These are phyloP conservation scores for Cynanchum wilfordii DNA, from an alignment of 257 asterid species.

Conservation along the genomic window DNA sequence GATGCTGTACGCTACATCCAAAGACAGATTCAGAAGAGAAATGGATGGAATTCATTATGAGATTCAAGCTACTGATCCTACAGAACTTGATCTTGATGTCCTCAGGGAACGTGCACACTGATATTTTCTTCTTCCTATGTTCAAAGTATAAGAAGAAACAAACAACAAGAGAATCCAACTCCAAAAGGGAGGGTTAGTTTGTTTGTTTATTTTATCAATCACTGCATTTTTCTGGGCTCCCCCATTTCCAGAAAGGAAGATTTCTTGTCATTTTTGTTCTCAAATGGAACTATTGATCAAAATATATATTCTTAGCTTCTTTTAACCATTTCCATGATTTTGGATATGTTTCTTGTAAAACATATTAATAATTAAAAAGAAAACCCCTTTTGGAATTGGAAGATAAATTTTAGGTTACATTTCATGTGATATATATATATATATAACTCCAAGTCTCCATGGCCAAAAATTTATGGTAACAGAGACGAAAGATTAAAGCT, in stretches of 20 bases:
- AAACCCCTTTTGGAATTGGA: no score
- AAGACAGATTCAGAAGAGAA: constrained; percentile 34
- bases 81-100: constrained; percentile 40
- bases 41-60: constrained; percentile 36
- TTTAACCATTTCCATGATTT: no score
- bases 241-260: constrained; percentile 4
- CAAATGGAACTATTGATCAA: not conserved
- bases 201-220: not conserved
- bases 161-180: no score
- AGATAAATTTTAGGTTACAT: no score
- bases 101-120: constrained; percentile 30
- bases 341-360: no score
- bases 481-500: not conserved
- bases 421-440: no score
- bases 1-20: constrained; percentile 41
- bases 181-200: not conserved
- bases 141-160: no score
- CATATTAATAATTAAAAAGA: no score
- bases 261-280: not conserved
- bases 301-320: no score
- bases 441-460: not conserved
- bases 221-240: not conserved
- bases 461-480: not conserved
- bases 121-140: not conserved
- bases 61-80: constrained; percentile 41